These are phyloP conservation scores for Entomortierella chlamydospora DNA, from an alignment of 192 early-diverging fungal species.

Conservation along the genomic window DNA sequence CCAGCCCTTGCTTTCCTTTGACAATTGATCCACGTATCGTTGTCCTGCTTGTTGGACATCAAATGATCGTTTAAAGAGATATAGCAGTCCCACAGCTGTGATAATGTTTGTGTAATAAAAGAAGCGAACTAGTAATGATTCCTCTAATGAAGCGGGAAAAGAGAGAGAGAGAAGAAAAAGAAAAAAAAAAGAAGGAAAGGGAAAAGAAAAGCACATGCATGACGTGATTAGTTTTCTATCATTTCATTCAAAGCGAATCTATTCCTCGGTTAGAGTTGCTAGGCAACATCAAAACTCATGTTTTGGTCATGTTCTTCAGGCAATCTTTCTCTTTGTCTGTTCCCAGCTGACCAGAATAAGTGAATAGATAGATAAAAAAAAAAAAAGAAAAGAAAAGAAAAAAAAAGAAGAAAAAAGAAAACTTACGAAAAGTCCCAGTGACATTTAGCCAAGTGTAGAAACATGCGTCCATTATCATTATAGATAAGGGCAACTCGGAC, in stretches of 20 bases:
- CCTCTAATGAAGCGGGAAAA: constrained; percentile 5
- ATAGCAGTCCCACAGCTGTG: constrained; percentile 33
- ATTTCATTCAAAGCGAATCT: background rate
- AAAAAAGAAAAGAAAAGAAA: no score
- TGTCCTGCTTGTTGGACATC: constrained; percentile 36
- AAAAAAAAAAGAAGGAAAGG: no score
- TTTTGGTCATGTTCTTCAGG: no score
- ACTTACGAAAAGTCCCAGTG: constrained; percentile 51
- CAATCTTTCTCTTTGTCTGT: no score
- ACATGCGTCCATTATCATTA: constrained; percentile 40
- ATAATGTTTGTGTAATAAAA: constrained; percentile 53
- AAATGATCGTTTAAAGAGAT: constrained; percentile 38
- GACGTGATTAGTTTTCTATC: background rate
- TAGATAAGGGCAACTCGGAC: constrained; percentile 31
- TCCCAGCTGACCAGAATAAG: no score
- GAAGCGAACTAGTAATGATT: constrained; percentile 38
- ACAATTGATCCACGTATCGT: constrained; percentile 39
- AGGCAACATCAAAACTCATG: no score
- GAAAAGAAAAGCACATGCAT: no score
- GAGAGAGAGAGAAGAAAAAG: no score
- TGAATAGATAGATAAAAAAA: no score
- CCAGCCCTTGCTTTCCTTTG: constrained; percentile 34
- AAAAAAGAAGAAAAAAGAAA: background rate
- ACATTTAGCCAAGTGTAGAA: constrained; percentile 50
- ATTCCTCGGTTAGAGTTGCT: no score